These are phyloP conservation scores for Primulina huaijiensis DNA, from an alignment of 257 asterid species.

Conservation along the genomic window DNA sequence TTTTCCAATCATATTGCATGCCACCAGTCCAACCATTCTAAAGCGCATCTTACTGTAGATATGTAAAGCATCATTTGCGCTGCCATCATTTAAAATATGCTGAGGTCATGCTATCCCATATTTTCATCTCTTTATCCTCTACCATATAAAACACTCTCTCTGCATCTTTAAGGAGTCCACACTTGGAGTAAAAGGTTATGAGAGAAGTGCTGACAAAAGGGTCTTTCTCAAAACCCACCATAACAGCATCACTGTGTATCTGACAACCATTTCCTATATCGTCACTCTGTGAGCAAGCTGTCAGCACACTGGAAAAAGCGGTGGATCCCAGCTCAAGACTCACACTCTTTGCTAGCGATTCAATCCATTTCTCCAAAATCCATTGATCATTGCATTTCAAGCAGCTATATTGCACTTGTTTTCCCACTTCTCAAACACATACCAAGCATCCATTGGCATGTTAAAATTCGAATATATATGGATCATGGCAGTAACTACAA, in stretches of 20 bases:
- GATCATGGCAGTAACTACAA: constrained; percentile 62
- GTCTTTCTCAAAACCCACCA: constrained; percentile 56
- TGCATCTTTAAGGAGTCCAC: constrained; percentile 50
- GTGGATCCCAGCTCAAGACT: constrained; percentile 53
- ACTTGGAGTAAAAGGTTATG: constrained; percentile 63
- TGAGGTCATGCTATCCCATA: constrained; percentile 85
- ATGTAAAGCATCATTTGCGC: constrained; percentile 49
- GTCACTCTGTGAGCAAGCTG: constrained; percentile 63
- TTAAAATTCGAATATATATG: constrained; percentile 52
- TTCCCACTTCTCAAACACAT: constrained; percentile 45
- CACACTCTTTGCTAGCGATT: constrained; percentile 38
- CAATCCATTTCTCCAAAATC: constrained; percentile 57
- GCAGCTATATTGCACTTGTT: constrained; percentile 41
- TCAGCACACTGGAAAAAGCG: constrained; percentile 52
- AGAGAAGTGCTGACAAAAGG: constrained; percentile 71
- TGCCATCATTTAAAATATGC: constrained; percentile 56
- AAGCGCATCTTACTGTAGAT: constrained; percentile 47
- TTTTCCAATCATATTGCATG: constrained; percentile 47
- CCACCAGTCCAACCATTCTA: constrained; percentile 37
- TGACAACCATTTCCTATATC: constrained; percentile 49
- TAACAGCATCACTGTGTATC: constrained; percentile 69
- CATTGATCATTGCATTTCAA: constrained; percentile 76
- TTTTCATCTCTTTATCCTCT: constrained; percentile 46
- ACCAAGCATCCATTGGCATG: constrained; percentile 62
- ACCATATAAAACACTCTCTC: constrained; percentile 40